phyloP scores from a whole-genome alignment of 2,329 filamentous ascomycete species.

The Laburnicola sp. region DNA sequence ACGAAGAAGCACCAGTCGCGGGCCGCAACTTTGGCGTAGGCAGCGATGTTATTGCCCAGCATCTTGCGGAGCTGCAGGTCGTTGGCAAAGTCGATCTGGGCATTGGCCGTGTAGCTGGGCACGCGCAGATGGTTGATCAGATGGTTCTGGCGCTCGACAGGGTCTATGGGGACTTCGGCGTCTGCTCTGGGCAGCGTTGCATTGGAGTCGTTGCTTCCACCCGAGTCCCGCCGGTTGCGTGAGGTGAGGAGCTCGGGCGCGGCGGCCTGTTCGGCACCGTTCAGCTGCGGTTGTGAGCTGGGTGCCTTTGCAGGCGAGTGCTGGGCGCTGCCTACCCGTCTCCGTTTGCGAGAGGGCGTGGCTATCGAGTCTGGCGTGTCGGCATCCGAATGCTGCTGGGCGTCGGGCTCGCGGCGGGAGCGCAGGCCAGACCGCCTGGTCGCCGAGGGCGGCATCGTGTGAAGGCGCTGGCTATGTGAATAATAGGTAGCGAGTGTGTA shows the following conservation, averaged over 20 bases:
- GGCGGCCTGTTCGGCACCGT: conserved; percentile 34
- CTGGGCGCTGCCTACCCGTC: conserved; percentile 45
- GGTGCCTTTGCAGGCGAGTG: conserved; percentile 7
- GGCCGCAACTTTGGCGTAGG: conserved; percentile 81
- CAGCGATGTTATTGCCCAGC: conserved; percentile 53
- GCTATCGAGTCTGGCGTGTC: conserved; percentile 54
- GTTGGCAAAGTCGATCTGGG: conserved; percentile 60
- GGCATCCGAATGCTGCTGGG: conserved; percentile 42
- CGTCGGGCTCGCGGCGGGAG: conserved; percentile 37
- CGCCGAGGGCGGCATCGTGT: conserved; percentile 36
- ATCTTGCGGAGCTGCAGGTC: conserved; percentile 50
- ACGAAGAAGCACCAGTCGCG: conserved; percentile 85
- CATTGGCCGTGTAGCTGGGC: conserved; percentile 55
- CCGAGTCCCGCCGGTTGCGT: conserved; percentile 41
- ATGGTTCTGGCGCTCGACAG: conserved; percentile 42
- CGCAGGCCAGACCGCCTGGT: conserved; percentile 32
- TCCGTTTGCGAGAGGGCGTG: conserved; percentile 53
- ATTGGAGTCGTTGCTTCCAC: conserved; percentile 49
- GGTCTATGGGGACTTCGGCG: conserved; percentile 33
- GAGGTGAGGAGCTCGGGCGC: conserved; percentile 29
- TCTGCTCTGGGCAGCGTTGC: conserved; percentile 41
- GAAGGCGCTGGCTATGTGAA: conserved; percentile 15
- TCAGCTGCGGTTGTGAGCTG: conserved; percentile 36
- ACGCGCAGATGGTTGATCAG: conserved; percentile 48
- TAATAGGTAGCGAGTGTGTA: not conserved